These are phyloP conservation scores for Trametes punicea DNA, from an alignment of 768 basidiomycete species.

Conservation along the genomic window DNA sequence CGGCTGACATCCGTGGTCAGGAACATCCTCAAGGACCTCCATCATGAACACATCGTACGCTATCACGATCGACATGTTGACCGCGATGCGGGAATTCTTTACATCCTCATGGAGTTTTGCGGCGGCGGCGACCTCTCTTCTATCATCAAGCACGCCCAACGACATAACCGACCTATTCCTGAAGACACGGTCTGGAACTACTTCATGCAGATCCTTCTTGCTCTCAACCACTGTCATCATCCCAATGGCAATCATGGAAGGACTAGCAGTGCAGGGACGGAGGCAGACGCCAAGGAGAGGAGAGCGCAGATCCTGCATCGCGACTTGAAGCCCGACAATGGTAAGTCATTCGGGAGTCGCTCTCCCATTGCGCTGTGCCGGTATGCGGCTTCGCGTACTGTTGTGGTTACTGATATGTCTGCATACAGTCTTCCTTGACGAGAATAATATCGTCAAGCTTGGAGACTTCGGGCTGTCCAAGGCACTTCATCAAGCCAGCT, in stretches of 20 bases:
- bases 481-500: conserved; percentile 80
- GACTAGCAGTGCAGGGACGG: conserved; percentile 38
- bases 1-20: conserved; percentile 38
- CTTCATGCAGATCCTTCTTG: conserved; percentile 88
- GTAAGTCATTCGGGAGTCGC: too few species aligned
- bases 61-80: conserved; percentile 93
- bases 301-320: conserved; percentile 84
- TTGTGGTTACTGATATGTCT: not conserved
- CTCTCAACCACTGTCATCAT: conserved; percentile 91
- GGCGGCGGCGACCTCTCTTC: conserved; percentile 92
- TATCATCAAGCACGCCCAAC: conserved; percentile 76
- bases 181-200: conserved; percentile 97
- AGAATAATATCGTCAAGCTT: conserved; percentile 81
- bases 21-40: conserved; percentile 93
- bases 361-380: not conserved
- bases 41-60: conserved; percentile 95
- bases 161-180: conserved; percentile 67
- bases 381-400: too few species aligned
- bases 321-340: conserved; percentile 97
- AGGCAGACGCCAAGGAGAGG: conserved; percentile 44
- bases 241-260: conserved; percentile 48
- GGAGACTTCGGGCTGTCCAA: conserved; percentile 98
- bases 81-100: conserved; percentile 84
- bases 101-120: conserved; percentile 99
- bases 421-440: conserved; percentile 80